These are phyloP conservation scores for Pterocarpus macrocarpus DNA, from an alignment of 306 rosid genomes.

Conservation along the genomic window DNA sequence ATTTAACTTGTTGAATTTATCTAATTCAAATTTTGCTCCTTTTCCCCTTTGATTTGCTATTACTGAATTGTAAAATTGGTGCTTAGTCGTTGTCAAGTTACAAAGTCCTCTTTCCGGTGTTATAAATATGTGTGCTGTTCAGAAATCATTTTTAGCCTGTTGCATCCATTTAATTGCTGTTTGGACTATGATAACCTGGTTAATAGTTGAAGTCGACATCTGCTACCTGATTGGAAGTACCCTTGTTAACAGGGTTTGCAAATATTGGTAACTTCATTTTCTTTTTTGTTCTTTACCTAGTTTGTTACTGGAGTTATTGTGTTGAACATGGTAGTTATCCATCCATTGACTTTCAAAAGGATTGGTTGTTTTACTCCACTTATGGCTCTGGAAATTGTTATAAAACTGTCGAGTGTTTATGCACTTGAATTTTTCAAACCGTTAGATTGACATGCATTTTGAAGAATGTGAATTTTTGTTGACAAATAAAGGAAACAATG, in stretches of 20 bases:
- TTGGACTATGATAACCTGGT: neutral
- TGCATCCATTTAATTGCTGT: constrained; percentile 8
- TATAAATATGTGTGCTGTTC: constrained; percentile 13
- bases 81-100: neutral
- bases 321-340: constrained; percentile 11
- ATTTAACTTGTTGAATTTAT: constrained; percentile 25
- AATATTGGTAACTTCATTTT: constrained; percentile 17
- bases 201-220: neutral
- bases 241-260: constrained; percentile 19
- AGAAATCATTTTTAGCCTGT: neutral
- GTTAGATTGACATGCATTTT: neutral
- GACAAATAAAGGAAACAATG: no score
- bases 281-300: neutral
- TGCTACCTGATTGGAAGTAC: constrained; percentile 8
- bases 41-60: neutral
- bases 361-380: neutral
- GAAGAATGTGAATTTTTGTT: neutral
- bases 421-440: neutral
- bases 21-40: constrained; percentile 15
- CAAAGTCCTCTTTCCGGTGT: constrained; percentile 21
- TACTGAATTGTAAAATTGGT: constrained; percentile 33
- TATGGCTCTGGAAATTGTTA: neutral
- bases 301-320: constrained; percentile 1
- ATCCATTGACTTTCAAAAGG: constrained; percentile 13
- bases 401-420: neutral